Conservation (phyloP, 495 filamentous ascomycete genomes). For the Aspergillus ostianus region DNA sequence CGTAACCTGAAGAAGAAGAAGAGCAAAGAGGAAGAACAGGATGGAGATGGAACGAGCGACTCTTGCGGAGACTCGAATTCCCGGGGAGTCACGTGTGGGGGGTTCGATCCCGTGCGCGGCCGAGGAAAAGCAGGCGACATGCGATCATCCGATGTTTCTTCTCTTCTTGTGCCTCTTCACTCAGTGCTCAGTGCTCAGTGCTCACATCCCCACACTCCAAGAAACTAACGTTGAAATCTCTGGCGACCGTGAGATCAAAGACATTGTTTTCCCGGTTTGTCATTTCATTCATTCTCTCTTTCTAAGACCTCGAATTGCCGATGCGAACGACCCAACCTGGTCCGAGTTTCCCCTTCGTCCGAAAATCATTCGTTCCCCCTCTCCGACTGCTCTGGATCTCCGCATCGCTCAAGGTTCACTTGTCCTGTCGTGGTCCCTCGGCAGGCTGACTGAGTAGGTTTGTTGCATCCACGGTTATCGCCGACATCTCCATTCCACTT, state of each 20-base stretch:
- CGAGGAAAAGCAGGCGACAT: slow-evolving; percentile 13
- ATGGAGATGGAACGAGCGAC: slow-evolving; percentile 11
- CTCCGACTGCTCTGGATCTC: slow-evolving; percentile 11
- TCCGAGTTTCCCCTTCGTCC: slow-evolving; percentile 28
- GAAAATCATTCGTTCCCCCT: slow-evolving; percentile 21
- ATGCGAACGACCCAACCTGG: slow-evolving; percentile 17
- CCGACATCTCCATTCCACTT: background rate
- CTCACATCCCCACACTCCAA: background rate
- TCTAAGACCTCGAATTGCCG: slow-evolving; percentile 10
- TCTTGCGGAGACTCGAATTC: slow-evolving; percentile 22
- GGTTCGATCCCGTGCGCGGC: slow-evolving; percentile 22
- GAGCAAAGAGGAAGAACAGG: slow-evolving; percentile 10
- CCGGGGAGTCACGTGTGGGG: slow-evolving; percentile 33
- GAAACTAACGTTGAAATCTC: background rate
- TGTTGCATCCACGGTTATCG: background rate
- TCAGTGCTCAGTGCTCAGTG: no score
- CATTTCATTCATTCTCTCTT: background rate
- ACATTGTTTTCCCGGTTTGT: background rate
- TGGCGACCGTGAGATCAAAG: background rate
- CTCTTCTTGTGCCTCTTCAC: no score
- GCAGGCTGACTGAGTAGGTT: background rate
- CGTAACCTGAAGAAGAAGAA: background rate
- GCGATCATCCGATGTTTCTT: slow-evolving; percentile 6
- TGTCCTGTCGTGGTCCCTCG: no score
- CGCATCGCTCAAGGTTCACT: background rate